These are phyloP conservation scores for Sporothrix globosa DNA, from an alignment of 2,329 filamentous ascomycete genomes.

Conservation along the genomic window DNA sequence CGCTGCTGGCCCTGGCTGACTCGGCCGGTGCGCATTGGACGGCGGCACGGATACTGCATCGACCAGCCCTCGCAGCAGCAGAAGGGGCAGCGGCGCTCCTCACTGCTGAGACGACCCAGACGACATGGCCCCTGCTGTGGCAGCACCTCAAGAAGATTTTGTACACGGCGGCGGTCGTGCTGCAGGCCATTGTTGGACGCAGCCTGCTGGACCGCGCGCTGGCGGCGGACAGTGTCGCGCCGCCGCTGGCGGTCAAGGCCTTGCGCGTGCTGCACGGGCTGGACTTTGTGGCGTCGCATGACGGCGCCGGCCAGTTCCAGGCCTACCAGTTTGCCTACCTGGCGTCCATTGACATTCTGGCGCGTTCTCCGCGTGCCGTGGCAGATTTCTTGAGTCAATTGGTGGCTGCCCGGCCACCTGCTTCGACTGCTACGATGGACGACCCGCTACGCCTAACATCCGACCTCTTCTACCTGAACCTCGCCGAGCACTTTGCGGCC, in stretches of 20 bases:
- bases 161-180: slow-evolving; percentile 72
- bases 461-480: slow-evolving; percentile 88
- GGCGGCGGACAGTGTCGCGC: slow-evolving; percentile 54
- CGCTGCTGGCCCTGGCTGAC: slow-evolving; percentile 67
- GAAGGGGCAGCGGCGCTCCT: slow-evolving; percentile 53
- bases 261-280: slow-evolving; percentile 75
- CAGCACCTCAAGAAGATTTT: slow-evolving; percentile 73
- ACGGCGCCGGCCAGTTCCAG: slow-evolving; percentile 74
- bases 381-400: slow-evolving; percentile 69
- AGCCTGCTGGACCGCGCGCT: slow-evolving; percentile 57
- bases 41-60: slow-evolving; percentile 68
- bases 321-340: slow-evolving; percentile 84
- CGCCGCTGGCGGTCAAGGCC: slow-evolving; percentile 69
- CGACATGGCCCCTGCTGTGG: slow-evolving; percentile 73
- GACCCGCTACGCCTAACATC: slow-evolving; percentile 64
- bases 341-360: slow-evolving; percentile 78
- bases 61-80: slow-evolving; percentile 62
- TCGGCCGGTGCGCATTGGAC: slow-evolving; percentile 73
- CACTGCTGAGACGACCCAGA: slow-evolving; percentile 65
- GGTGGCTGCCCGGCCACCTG: slow-evolving; percentile 49
- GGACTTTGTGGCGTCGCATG: slow-evolving; percentile 77
- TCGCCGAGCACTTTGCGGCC: slow-evolving; percentile 79
- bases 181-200: slow-evolving; percentile 74
- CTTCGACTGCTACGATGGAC: slow-evolving; percentile 35
- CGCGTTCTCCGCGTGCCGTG: slow-evolving; percentile 67